Base-by-base conservation (phyloP, 805 yeast genomes). In the Cyberlindnera maritima region DNA sequence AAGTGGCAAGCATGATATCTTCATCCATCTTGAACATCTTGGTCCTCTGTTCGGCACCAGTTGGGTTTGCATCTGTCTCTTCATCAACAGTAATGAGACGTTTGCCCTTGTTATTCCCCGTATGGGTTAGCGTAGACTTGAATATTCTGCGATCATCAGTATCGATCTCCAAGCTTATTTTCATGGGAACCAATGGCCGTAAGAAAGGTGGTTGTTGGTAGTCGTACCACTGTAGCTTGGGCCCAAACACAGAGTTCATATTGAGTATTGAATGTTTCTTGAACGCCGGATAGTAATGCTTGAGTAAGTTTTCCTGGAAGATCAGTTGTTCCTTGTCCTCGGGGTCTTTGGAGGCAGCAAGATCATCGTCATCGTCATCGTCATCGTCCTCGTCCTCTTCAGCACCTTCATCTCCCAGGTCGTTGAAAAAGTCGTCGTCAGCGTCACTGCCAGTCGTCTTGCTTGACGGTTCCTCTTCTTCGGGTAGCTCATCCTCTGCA, bases 401-500 rank as follows among this genome's bases (percentile, higher is more conserved):
- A 2, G n/a, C 21, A 25, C 21, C 40, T 35, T 35, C 50, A 47
- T 69, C 72, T 38, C 64, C 70, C 6, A 60, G 68, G 3, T 66
- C 72, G 40, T 64, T 66, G 25, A 21, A 21, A 9, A 21, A 21
- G 50, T 70, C 74, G 42, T 66, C 63, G 18, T 61, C 68, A n/a
- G 60, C 72, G 20, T 54, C 63, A 6, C 42, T 50, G 18, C 29
- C 47, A 13, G 13, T 17, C 12, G 14, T 14, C 18, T n/a, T 36
- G 6, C 18, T 32, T 3, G 46, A 39, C 43, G 53, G 21, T 10
- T 57, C 43, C 21, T 52, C 52, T 48, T 48, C 72, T 26, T 67
- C 73, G 1, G 72, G 72, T 3, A 66, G 58, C 46, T 88, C 96
- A 19, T 91, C 97, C 20, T 91, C 97, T 0, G 97, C 97, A 41